A percentile compares a stretch with the other conserved stretches of the same genome.
phyloP scores from a whole-genome alignment of 2,329 filamentous ascomycete genomes.

The Fusarium xylarioides region DNA sequence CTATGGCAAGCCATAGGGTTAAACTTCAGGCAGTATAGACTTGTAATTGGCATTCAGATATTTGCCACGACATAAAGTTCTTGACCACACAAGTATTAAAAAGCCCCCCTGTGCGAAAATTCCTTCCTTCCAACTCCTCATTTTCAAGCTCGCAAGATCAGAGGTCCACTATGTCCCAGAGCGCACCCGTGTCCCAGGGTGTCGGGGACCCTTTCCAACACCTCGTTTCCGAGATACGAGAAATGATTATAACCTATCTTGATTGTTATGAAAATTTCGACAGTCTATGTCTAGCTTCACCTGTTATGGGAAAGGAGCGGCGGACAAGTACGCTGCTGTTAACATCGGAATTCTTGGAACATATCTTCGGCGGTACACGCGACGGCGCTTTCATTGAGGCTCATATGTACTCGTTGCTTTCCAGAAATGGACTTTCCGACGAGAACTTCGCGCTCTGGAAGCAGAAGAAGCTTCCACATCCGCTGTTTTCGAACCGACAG shows the following conservation, averaged over 20 bases:
- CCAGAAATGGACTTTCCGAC: neutral
- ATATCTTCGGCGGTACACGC: neutral
- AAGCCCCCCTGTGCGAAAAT: accelerated
- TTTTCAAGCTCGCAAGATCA: neutral
- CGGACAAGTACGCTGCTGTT: neutral
- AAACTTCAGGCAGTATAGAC: neutral
- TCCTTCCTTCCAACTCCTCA: accelerated
- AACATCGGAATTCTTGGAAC: neutral
- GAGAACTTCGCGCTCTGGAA: neutral
- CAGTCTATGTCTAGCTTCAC: neutral
- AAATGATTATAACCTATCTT: neutral
- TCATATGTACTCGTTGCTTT: neutral
- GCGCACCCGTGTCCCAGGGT: accelerated
- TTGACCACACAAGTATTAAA: neutral
- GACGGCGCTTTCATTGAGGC: neutral
- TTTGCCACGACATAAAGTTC: neutral
- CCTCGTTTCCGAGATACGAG: neutral
- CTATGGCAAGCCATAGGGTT: neutral
- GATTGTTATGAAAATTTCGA: accelerated
- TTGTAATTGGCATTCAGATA: neutral
- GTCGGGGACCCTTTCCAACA: neutral
- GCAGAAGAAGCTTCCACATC: neutral
- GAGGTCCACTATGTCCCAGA: too few relatives aligned
- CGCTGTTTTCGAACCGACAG: neutral
- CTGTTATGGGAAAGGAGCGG: neutral